Evolutionary conservation across 2,329 filamentous ascomycete genomes (phyloP).

Genomic region (Calonectria montana): DNA sequence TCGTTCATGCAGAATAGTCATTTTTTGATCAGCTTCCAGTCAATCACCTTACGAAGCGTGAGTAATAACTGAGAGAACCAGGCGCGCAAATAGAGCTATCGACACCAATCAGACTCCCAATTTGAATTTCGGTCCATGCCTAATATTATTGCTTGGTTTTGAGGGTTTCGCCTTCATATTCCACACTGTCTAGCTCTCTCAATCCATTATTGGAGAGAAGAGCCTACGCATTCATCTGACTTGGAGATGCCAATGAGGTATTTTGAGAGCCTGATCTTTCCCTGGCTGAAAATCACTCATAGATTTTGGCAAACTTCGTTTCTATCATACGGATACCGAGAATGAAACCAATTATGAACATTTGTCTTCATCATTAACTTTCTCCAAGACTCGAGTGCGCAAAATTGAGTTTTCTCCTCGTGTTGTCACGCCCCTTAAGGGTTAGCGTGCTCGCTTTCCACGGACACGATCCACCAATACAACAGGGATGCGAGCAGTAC

Average conservation of each 20-base stretch:
- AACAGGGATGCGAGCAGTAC: not conserved
- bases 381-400: not conserved
- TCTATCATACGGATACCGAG: not conserved
- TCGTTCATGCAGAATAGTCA: conserved; percentile 44
- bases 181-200: conserved; percentile 12
- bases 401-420: not conserved
- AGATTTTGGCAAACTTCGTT: not conserved
- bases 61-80: not conserved
- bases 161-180: conserved; percentile 24
- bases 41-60: not conserved
- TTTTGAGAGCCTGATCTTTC: not conserved
- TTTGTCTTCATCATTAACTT: not conserved
- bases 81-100: not conserved
- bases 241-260: conserved; percentile 8
- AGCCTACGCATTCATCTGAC: not conserved
- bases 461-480: not conserved
- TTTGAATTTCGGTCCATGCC: conserved; percentile 44
- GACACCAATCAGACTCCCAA: conserved; percentile 35
- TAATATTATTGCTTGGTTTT: conserved; percentile 47
- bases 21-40: not conserved
- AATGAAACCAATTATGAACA: not conserved
- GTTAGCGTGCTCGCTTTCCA: not conserved
- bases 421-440: not conserved
- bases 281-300: no score
- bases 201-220: not conserved